Base-by-base conservation (phyloP, 129 eudicot genomes). In the Smallanthus sonchifolius region DNA sequence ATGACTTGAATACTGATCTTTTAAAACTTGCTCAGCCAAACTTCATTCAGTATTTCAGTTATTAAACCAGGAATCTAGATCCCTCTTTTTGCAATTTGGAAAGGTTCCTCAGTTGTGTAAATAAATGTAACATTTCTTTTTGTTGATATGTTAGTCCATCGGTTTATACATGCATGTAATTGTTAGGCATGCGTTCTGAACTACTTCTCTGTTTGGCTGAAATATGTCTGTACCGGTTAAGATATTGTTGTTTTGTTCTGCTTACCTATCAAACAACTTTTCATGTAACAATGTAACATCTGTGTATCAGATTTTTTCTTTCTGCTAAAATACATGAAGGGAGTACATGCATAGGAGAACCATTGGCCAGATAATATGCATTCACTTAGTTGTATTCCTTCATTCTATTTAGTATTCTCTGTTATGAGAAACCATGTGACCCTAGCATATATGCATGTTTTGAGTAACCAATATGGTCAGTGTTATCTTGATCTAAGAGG, bases 1-100 rank as follows among this genome's bases (percentile, higher is more conserved):
- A 32, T 79, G 67, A 39, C 77, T 40, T 64, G 32, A 79, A 71
- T 35, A 38, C 67, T 30, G 24, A 40, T 17, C 35, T 32, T 77
- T 37, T n/a, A 10, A 60, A 69, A 20, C 40, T 4, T 67, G 67
- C 48, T 55, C 45, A 67, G 19, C 8, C 51, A 7, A 77, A 44
- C 32, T 44, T 34, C 36, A 67, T 45, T 43, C 6, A n/a, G n/a
- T n/a, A n/a, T n/a, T n/a, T n/a, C n/a, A 19, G 49, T 44, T 16
- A 39, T 44, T 5, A 42, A 74, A 59, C 20, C 49, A 35, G 71
- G 71, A 57, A 32, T 57, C 48, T 6, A 6, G 70, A 56, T 16
- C 52, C 5, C 36, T 40, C 48, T 7, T 54, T 17, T 69, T 77
- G 69, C 40, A 14, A 43, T 55, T 66, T 55, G n/a, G 30, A 19